phyloP scores from a whole-genome alignment of 257 asterid species.

The Linaria vulgaris region DNA sequence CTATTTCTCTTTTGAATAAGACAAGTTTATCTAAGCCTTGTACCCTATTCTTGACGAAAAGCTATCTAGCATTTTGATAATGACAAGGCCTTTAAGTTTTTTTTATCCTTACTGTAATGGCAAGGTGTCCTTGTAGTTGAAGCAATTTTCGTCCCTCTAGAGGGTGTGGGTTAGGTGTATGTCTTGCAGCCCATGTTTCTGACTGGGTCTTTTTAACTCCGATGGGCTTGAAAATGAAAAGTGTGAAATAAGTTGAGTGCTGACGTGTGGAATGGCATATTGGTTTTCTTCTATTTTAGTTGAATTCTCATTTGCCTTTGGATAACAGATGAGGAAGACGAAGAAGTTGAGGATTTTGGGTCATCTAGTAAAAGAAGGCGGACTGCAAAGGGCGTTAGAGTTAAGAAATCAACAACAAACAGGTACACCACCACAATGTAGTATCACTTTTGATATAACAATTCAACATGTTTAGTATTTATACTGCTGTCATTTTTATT shows the following conservation, averaged over 20 bases:
- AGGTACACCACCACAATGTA: conserved; percentile 39
- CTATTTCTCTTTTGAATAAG: conserved; percentile 17
- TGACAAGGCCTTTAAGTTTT: conserved; percentile 5
- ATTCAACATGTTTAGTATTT: background rate
- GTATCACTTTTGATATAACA: conserved; percentile 4
- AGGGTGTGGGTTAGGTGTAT: conserved; percentile 21
- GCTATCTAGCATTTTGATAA: conserved; percentile 16
- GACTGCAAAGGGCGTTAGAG: conserved; percentile 54
- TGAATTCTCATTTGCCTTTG: conserved; percentile 21
- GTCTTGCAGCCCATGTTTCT: conserved; percentile 22
- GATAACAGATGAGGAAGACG: conserved; percentile 72
- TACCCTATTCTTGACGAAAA: background rate
- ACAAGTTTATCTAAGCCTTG: background rate
- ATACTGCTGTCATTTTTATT: background rate
- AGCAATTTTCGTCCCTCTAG: conserved; percentile 9
- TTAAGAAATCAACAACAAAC: conserved; percentile 63
- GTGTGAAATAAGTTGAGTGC: conserved; percentile 7
- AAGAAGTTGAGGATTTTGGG: conserved; percentile 67
- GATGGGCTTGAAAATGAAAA: conserved; percentile 12
- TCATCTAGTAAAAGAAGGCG: conserved; percentile 84
- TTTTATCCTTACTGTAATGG: background rate
- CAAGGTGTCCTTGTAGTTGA: conserved; percentile 10
- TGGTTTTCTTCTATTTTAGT: conserved; percentile 18
- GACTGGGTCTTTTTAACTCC: conserved; percentile 16
- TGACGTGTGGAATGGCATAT: conserved; percentile 21